phyloP scores from a whole-genome alignment of 2,329 filamentous ascomycete species.

The Pseudocercospora ulei region DNA sequence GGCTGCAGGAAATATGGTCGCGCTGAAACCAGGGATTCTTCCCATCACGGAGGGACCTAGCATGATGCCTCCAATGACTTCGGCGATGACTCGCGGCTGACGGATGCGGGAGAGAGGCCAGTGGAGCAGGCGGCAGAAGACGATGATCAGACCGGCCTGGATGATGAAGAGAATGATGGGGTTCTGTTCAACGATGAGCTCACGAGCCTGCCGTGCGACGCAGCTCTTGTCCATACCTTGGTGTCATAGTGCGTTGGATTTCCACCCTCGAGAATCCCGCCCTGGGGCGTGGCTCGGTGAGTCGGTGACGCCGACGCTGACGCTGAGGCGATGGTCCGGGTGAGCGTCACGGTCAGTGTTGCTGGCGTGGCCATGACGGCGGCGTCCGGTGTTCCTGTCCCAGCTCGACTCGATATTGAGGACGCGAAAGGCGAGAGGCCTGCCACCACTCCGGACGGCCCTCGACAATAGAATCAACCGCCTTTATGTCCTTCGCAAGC shows the following conservation, averaged over 20 bases:
- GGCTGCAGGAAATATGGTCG: slow-evolving; percentile 62
- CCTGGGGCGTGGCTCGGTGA: slow-evolving; percentile 46
- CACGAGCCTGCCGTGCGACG: too few species aligned
- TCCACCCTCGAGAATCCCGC: slow-evolving; percentile 60
- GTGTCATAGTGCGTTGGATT: slow-evolving; percentile 60
- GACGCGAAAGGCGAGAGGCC: neutral
- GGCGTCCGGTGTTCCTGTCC: neutral
- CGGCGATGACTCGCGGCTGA: slow-evolving; percentile 73
- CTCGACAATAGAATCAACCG: neutral
- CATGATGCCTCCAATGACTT: slow-evolving; percentile 75
- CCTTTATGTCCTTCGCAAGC: slow-evolving; percentile 1
- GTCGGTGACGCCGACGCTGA: slow-evolving; percentile 25
- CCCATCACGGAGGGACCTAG: slow-evolving; percentile 83
- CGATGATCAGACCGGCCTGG: slow-evolving; percentile 61
- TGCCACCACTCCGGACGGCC: neutral
- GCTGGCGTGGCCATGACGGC: slow-evolving; percentile 18
- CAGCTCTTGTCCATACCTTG: slow-evolving; percentile 34
- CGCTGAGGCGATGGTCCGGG: slow-evolving; percentile 17
- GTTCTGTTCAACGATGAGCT: slow-evolving; percentile 36
- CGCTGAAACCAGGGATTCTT: slow-evolving; percentile 66
- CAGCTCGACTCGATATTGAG: neutral
- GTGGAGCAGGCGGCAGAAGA: slow-evolving; percentile 64
- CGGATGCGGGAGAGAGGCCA: slow-evolving; percentile 66
- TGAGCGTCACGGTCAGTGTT: slow-evolving; percentile 21
- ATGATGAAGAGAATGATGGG: slow-evolving; percentile 70